Evolutionary conservation across 257 asterid genomes (phyloP).

Genomic region (Verbena officinalis): DNA sequence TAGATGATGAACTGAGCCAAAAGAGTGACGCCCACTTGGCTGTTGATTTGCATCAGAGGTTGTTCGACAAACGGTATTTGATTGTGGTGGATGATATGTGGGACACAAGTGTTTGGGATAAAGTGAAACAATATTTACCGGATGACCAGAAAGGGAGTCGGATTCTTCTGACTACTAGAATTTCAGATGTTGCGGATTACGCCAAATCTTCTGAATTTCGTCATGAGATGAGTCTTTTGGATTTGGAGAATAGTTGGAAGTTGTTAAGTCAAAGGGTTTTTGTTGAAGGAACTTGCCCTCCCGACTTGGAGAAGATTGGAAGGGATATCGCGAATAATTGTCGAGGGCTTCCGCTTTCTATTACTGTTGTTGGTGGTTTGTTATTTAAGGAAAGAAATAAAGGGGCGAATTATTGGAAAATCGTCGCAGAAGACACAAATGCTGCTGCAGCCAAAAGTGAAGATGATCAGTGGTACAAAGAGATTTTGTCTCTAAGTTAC

Average conservation of each 20-base stretch:
- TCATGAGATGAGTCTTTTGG: slow-evolving; percentile 6
- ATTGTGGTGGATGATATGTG: slow-evolving; percentile 32
- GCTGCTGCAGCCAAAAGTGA: not conserved
- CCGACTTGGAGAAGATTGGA: slow-evolving; percentile 7
- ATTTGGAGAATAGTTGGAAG: slow-evolving; percentile 14
- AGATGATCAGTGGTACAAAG: too few species aligned
- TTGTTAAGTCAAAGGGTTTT: slow-evolving; percentile 4
- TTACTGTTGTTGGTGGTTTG: slow-evolving; percentile 27
- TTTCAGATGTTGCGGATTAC: not conserved
- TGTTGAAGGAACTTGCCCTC: slow-evolving; percentile 1
- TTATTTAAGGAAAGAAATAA: slow-evolving; percentile 4
- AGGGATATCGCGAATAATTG: slow-evolving; percentile 18
- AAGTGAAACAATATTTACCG: not conserved
- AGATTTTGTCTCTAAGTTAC: slow-evolving; percentile 29
- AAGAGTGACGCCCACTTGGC: not conserved
- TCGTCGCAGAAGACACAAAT: slow-evolving; percentile 13
- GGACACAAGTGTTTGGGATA: slow-evolving; percentile 6
- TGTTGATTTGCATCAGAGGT: not conserved
- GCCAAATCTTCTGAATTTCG: not conserved
- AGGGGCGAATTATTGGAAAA: not conserved
- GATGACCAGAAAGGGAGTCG: slow-evolving; percentile 25
- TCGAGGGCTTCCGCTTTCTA: slow-evolving; percentile 24
- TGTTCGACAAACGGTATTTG: not conserved
- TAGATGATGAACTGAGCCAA: too few species aligned
- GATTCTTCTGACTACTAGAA: slow-evolving; percentile 24